A percentile compares a stretch with the other conserved stretches of the same genome.
phyloP scores from a whole-genome alignment of 495 filamentous ascomycete genomes.

The Chaetomidium leptoderma region DNA sequence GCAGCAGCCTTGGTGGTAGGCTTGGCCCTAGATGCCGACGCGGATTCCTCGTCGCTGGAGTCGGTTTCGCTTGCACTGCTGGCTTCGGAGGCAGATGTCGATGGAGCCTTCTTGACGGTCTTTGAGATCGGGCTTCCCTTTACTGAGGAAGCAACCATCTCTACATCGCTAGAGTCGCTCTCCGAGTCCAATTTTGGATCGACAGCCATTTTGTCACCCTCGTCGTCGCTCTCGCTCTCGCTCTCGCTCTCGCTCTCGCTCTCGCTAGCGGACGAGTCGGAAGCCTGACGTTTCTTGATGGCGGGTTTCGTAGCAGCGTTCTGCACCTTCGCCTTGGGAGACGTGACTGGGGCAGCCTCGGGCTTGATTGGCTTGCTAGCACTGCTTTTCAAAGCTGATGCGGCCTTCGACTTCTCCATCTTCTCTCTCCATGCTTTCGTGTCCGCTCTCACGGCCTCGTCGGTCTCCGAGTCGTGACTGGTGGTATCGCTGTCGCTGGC shows the following conservation, averaged over 20 bases:
- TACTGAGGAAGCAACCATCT: too few relatives aligned
- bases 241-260: constrained; percentile 31
- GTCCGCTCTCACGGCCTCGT: not conserved
- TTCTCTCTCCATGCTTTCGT: not conserved
- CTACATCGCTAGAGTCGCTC: constrained; percentile 19
- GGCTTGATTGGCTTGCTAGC: not conserved
- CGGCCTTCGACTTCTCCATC: constrained; percentile 5
- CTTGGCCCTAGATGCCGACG: constrained; percentile 2
- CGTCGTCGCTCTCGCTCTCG: constrained; percentile 28
- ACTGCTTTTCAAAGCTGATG: not conserved
- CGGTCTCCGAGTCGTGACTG: constrained; percentile 23
- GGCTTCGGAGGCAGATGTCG: constrained; percentile 26
- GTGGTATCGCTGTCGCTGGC: constrained; percentile 21
- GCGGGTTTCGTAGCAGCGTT: not conserved
- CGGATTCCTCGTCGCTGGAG: constrained; percentile 16
- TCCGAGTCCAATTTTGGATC: not conserved
- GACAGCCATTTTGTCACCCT: constrained; percentile 13
- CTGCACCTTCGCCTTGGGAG: constrained; percentile 2
- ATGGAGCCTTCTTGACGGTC: constrained; percentile 5
- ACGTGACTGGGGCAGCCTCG: not conserved
- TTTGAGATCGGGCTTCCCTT: too few relatives aligned
- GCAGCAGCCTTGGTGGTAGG: not conserved
- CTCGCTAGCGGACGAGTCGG: constrained; percentile 19
- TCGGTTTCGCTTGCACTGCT: constrained; percentile 11
- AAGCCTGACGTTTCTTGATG: not conserved